Evolutionary conservation across 139 green algal species (phyloP).

Genomic region (Spirogloea muscicola): DNA sequence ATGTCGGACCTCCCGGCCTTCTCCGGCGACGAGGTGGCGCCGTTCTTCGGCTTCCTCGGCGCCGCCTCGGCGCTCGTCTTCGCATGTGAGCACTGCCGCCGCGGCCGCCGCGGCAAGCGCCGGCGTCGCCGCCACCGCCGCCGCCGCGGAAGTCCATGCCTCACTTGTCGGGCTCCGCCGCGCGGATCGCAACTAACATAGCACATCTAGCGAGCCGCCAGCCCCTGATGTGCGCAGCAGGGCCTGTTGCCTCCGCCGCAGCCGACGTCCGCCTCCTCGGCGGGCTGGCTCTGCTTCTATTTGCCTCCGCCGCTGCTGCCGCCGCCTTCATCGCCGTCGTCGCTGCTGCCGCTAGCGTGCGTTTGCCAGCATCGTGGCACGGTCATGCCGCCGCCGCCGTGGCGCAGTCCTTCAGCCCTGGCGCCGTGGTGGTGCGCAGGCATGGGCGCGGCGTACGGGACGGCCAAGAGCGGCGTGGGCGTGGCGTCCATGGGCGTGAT

Average conservation of each 20-base stretch:
- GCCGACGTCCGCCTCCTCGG: no score
- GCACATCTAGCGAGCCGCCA: no score
- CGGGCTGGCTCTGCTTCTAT: no score
- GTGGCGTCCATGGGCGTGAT: slow-evolving; percentile 99
- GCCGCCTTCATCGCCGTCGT: no score
- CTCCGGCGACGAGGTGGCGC: slow-evolving; percentile 53
- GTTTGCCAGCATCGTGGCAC: no score
- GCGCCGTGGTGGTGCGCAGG: slow-evolving; percentile 51
- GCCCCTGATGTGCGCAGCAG: no score
- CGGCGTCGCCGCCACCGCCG: not conserved
- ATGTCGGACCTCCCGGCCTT: slow-evolving; percentile 19
- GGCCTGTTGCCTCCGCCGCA: no score
- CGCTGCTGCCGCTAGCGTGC: no score
- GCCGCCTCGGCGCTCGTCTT: slow-evolving; percentile 89
- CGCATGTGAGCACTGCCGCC: slow-evolving; percentile 65
- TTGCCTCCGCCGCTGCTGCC: no score
- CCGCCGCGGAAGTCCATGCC: not conserved
- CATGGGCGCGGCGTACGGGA: slow-evolving; percentile 96
- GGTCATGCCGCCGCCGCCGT: no score
- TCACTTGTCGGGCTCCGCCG: not conserved
- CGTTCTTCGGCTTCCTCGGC: slow-evolving; percentile 96
- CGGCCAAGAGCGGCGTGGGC: slow-evolving; percentile 93
- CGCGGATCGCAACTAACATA: not conserved
- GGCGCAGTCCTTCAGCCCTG: no score
- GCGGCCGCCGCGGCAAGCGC: not conserved